These are phyloP conservation scores for Coelastrella sp. DNA, from an alignment of 139 green algal genomes.

Conservation along the genomic window DNA sequence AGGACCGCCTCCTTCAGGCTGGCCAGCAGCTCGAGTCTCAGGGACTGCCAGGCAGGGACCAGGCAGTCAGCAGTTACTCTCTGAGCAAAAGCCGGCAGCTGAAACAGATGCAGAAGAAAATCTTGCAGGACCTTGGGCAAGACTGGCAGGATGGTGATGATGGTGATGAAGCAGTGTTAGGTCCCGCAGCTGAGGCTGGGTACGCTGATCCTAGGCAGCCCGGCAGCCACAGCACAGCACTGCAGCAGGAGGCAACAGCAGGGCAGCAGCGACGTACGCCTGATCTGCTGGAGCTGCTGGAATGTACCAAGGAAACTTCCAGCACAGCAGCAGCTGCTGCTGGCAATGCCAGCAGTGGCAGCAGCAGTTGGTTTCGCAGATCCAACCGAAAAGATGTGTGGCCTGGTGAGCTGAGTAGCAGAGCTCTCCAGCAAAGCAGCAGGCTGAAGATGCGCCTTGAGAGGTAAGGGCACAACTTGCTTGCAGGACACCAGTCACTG, in stretches of 20 bases:
- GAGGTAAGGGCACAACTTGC: background rate
- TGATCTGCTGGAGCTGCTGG: slow-evolving; percentile 33
- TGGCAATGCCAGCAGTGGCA: background rate
- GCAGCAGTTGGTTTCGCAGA: background rate
- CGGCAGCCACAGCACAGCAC: slow-evolving; percentile 3
- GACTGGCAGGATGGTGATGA: slow-evolving; percentile 5
- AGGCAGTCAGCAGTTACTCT: background rate
- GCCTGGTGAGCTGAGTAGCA: background rate
- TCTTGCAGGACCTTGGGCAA: background rate
- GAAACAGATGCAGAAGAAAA: slow-evolving; percentile 22
- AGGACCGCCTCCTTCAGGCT: background rate
- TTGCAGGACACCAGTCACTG: too few species aligned
- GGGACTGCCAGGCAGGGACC: background rate
- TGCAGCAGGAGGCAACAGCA: background rate
- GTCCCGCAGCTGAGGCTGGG: background rate
- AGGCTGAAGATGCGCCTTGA: background rate
- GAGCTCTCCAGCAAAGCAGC: background rate
- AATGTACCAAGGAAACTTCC: slow-evolving; percentile 8
- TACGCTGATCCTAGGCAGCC: background rate
- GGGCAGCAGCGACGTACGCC: background rate
- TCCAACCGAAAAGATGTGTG: background rate
- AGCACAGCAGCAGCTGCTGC: slow-evolving; percentile 2
- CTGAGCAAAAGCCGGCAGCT: background rate
- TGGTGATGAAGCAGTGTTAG: background rate
- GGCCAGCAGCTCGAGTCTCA: background rate